Base-by-base conservation (phyloP, 2,329 filamentous ascomycete genomes). In the Talaromyces rugulosus region DNA sequence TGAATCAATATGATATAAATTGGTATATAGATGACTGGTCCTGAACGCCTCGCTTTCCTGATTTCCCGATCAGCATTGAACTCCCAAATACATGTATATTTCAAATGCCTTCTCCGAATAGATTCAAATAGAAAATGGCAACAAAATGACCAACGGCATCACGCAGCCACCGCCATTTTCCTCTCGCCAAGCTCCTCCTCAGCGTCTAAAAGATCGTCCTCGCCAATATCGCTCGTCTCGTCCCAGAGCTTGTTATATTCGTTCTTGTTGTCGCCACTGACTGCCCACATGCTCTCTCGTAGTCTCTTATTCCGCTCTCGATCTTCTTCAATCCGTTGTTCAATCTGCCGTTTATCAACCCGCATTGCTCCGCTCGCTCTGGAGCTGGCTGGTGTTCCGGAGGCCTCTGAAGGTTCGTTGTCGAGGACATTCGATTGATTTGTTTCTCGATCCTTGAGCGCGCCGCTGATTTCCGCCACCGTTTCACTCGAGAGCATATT, bases 321-420 rank as follows among this genome's bases (percentile, higher is more conserved):
- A 75, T 99, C 95, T 77, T 99, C 96, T 69, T 99, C 96, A 65
- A 99, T 96, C 47, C 95, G 84, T 79, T 98, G 93, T 78, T 98
- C 93, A 59, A 97, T 90, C 77, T 96, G 91, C 61, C 89, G 85
- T 77, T 94, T 95, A 71, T 97, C 91, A 58, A 95, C 74, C 58
- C 82, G 80, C 52, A 81, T 56, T 18, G 42, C 75, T 3, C 79
- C 80, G 59, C 77, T 79, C 0, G 67, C 62, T 58, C 68, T 74
- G 7, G 65, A 61, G 59, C 66, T 68, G 34, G 65, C 70, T 18
- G 71, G 73, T 4, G 71, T 73, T 18, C 65, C 69, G 40, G 72
- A 73, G 0, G 62, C 71, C 34, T 76, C 75, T 1, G 71, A 72
- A 4, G 68, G 68, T 44, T 77, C 77, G 18, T 75, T 59, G 56